Evolutionary conservation across 345 rosid species (phyloP).

Genomic region (Physaria fendleri): DNA sequence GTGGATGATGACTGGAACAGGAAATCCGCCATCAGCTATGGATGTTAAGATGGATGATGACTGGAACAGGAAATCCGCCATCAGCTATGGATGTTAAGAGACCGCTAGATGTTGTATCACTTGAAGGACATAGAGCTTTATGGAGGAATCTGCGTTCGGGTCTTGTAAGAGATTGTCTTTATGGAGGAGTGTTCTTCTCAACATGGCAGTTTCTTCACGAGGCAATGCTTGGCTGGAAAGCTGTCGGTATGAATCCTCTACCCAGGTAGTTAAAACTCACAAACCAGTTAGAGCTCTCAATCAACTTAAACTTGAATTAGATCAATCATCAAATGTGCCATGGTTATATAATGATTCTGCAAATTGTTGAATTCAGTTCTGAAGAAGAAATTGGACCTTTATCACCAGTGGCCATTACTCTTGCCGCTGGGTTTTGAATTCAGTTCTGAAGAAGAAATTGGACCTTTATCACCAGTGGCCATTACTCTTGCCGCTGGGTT

Average conservation of each 20-base stretch:
- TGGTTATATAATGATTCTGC: not conserved
- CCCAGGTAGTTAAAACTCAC: conserved; percentile 48
- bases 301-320: not conserved
- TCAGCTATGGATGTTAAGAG: conserved; percentile 58
- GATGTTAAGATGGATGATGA: conserved; percentile 92
- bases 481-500: conserved; percentile 76
- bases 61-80: conserved; percentile 89
- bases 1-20: conserved; percentile 96
- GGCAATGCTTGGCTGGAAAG: conserved; percentile 80
- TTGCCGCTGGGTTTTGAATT: conserved; percentile 86
- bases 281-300: not conserved
- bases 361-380: conserved; percentile 37
- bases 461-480: conserved; percentile 62
- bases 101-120: conserved; percentile 50
- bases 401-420: conserved; percentile 57
- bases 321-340: too few species aligned
- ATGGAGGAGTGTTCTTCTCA: conserved; percentile 79
- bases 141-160: conserved; percentile 87
- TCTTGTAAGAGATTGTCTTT: conserved; percentile 63
- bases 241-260: conserved; percentile 70
- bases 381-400: conserved; percentile 75
- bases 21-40: conserved; percentile 69
- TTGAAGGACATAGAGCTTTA: conserved; percentile 75
- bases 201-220: conserved; percentile 79
- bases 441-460: conserved; percentile 70